A percentile compares a stretch with the other conserved stretches of the same genome.
phyloP scores from a whole-genome alignment of 805 yeast genomes.

The Zygosaccharomyces bisporus region DNA sequence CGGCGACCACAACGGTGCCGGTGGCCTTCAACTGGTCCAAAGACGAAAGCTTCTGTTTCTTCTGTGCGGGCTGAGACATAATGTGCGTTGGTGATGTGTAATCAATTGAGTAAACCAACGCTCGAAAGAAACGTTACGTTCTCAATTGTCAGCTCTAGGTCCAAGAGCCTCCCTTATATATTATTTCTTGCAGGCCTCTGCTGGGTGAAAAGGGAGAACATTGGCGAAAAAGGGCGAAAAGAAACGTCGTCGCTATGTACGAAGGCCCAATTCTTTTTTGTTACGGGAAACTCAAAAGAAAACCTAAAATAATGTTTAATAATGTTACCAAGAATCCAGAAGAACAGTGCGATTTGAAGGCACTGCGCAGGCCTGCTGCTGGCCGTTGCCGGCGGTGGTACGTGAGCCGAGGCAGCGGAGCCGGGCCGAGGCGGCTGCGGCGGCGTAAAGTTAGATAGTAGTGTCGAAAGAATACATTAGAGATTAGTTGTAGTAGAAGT shows the following conservation, averaged over 20 bases:
- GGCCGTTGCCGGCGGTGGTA: too few species aligned
- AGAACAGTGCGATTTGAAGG: too few species aligned
- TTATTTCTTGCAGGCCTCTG: neutral
- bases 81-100: neutral
- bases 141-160: neutral
- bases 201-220: constrained; percentile 1
- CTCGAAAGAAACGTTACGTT: neutral
- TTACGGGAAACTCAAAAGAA: too few species aligned
- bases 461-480: too few species aligned
- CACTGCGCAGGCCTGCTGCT: too few species aligned
- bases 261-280: neutral
- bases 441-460: too few species aligned
- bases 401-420: too few species aligned
- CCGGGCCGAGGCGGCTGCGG: too few species aligned
- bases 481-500: too few species aligned
- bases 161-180: neutral
- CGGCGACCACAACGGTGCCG: constrained; percentile 96
- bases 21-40: constrained; percentile 90
- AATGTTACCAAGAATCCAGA: neutral
- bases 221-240: neutral
- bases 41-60: constrained; percentile 52
- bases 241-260: neutral
- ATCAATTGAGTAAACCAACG: too few species aligned
- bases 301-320: too few species aligned
- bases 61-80: constrained; percentile 29